Percentiles rank a stretch among this genome's conserved stretches.
Evolutionary conservation across 495 filamentous ascomycete species (phyloP).

Genomic region (Pyrenula massariospora): DNA sequence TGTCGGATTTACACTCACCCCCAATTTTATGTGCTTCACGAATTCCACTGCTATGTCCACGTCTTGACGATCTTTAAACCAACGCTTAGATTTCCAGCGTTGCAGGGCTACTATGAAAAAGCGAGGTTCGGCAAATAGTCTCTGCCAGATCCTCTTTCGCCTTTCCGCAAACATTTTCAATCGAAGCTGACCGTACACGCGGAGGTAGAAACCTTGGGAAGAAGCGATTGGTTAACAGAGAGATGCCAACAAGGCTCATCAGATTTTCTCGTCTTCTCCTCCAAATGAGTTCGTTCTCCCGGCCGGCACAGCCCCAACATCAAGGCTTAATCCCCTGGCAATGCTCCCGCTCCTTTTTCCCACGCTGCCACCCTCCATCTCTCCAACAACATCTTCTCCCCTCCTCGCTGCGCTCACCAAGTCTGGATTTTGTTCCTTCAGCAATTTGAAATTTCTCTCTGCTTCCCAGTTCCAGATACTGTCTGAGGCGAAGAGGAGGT

Average conservation of each 20-base stretch:
- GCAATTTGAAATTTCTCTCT: conserved; percentile 41
- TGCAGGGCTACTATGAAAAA: no score
- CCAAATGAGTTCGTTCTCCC: background rate
- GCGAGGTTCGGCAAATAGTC: no score
- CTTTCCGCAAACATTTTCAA: no score
- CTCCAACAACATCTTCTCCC: conserved; percentile 29
- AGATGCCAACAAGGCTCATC: background rate
- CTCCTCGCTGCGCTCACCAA: conserved; percentile 28
- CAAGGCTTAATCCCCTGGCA: conserved; percentile 14
- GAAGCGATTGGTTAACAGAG: no score
- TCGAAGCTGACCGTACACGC: no score
- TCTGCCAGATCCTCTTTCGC: no score
- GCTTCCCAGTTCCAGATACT: conserved; percentile 54
- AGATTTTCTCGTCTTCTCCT: background rate
- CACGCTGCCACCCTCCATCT: background rate
- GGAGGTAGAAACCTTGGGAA: no score
- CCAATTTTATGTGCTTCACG: no score
- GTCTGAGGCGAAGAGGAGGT: conserved; percentile 49
- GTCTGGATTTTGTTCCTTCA: conserved; percentile 42
- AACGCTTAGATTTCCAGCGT: no score
- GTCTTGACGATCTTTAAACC: no score
- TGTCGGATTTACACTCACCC: no score
- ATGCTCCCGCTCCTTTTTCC: conserved; percentile 4
- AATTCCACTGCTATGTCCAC: no score
- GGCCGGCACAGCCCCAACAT: conserved; percentile 5